These are phyloP conservation scores for Caryopteris hybrid DNA, from an alignment of 305 asterid genomes.

Conservation along the genomic window DNA sequence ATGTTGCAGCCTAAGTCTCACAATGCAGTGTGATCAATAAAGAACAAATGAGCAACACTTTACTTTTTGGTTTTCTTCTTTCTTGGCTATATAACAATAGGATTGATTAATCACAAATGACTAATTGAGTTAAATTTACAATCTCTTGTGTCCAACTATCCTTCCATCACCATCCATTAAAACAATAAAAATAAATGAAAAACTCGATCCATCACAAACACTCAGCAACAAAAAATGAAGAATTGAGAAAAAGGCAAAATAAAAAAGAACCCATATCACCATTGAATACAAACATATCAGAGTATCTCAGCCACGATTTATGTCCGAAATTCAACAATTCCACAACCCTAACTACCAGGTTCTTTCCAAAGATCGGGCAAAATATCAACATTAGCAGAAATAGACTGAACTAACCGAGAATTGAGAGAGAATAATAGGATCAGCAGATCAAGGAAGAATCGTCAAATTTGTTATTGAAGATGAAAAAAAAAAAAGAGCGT, in stretches of 20 bases:
- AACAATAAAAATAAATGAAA: not conserved
- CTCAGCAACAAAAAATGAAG: slow-evolving; percentile 16
- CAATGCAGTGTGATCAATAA: not conserved
- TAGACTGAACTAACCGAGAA: slow-evolving; percentile 22
- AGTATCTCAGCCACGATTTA: slow-evolving; percentile 9
- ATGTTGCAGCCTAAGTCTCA: not conserved
- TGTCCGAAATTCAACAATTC: slow-evolving; percentile 3
- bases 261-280: slow-evolving; percentile 15
- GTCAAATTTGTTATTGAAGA: not conserved
- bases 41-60: not conserved
- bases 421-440: slow-evolving; percentile 10
- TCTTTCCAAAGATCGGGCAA: not conserved
- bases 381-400: slow-evolving; percentile 12
- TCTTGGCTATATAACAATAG: slow-evolving; percentile 3
- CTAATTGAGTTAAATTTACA: not conserved
- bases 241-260: not conserved
- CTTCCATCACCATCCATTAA: not conserved
- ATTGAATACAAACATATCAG: slow-evolving; percentile 14
- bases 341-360: slow-evolving; percentile 15
- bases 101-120: slow-evolving; percentile 11
- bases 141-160: not conserved
- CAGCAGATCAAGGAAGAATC: slow-evolving; percentile 21
- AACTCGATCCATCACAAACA: slow-evolving; percentile 17
- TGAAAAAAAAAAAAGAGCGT: no score
- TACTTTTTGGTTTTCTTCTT: not conserved